phyloP scores from a whole-genome alignment of 2,329 filamentous ascomycete genomes.

The Rhynchosporium graminicola region DNA sequence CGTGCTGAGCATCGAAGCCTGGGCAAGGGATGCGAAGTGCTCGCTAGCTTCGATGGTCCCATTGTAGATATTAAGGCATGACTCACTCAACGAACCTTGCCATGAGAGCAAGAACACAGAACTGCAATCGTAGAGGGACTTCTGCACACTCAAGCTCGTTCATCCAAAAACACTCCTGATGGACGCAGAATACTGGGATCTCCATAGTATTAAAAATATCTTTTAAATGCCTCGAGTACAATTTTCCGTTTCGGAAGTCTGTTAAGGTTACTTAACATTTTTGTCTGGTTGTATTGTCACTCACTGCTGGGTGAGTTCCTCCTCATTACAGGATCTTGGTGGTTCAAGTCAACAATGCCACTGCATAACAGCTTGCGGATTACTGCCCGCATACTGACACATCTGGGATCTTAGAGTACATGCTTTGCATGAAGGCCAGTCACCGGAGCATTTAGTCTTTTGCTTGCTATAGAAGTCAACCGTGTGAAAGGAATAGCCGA shows the following conservation, averaged over 20 bases:
- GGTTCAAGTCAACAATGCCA: neutral
- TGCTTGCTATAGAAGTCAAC: slow-evolving; percentile 5
- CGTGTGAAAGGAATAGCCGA: slow-evolving; percentile 8
- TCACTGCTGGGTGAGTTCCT: neutral
- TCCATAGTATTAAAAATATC: slow-evolving; percentile 13
- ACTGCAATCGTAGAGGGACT: slow-evolving; percentile 2
- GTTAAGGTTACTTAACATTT: neutral
- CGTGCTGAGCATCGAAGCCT: neutral
- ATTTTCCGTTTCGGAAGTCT: slow-evolving; percentile 3
- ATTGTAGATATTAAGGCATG: slow-evolving; percentile 11
- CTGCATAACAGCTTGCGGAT: slow-evolving; percentile 10
- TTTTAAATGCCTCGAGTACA: slow-evolving; percentile 5
- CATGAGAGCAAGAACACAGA: slow-evolving; percentile 14
- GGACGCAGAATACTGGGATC: slow-evolving; percentile 11
- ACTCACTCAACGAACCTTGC: slow-evolving; percentile 13
- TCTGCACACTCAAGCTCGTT: slow-evolving; percentile 8
- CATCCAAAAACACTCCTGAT: neutral
- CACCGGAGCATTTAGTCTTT: slow-evolving; percentile 15
- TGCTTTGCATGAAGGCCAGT: slow-evolving; percentile 15
- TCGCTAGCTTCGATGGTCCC: slow-evolving; percentile 14
- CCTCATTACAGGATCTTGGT: neutral
- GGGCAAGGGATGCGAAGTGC: slow-evolving; percentile 14
- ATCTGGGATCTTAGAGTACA: slow-evolving; percentile 8
- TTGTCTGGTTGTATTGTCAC: neutral
- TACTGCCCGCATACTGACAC: slow-evolving; percentile 10